Evolutionary conservation across 1,284 basidiomycete genomes (phyloP), one percentile per base, ranked within the genome.

Genomic region (Fomitopsis betulina): DNA sequence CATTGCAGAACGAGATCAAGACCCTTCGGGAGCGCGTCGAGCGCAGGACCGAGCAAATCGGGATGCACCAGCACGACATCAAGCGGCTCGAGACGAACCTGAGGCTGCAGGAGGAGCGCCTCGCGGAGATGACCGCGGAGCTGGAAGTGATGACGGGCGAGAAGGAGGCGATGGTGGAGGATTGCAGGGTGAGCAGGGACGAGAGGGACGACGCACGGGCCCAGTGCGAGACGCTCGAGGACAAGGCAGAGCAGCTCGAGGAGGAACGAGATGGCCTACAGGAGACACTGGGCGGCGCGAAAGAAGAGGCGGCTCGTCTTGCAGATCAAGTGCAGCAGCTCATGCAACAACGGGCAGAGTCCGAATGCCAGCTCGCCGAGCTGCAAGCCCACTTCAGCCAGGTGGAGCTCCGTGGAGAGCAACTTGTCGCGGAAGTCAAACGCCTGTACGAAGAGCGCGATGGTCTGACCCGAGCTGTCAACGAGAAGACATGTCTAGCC

Each of bases 131-230:
- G 79, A 83, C 79, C 2, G 70, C 68, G 12, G 89, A 91, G 64
- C 70, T 89, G 60, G 89, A 90, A 65, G 79, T 80, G 55, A 73
- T 84, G 57, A 76, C 73, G 33, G 78, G 82, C 2, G 80, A 89
- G 73, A 89, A 87, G 68, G 81, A 81, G 53, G 85, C 87, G 3
- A 89, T 91, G 86, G 81, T 92, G 0, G 88, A 91, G 62, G 89
- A 91, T 66, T 91, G 89, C 65, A 83, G 84, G 12, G 84, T 84
- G 58, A 86, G 87, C 5, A 76, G 89, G 55, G 85, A 86, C 59
- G 79, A 85, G 25, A 78, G 89, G 50, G 85, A 91, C 68, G 76
- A 78, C 19, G 84, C 88, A 5, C 67, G 85, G 55, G 67, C 68
- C 57, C 68, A 67, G 63, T 66, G 72, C 49, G 79, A 80, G 55